Evolutionary conservation across 305 asterid genomes (phyloP), one percentile per base, ranked within the genome.

Genomic region (Stenogyne calaminthoides): DNA sequence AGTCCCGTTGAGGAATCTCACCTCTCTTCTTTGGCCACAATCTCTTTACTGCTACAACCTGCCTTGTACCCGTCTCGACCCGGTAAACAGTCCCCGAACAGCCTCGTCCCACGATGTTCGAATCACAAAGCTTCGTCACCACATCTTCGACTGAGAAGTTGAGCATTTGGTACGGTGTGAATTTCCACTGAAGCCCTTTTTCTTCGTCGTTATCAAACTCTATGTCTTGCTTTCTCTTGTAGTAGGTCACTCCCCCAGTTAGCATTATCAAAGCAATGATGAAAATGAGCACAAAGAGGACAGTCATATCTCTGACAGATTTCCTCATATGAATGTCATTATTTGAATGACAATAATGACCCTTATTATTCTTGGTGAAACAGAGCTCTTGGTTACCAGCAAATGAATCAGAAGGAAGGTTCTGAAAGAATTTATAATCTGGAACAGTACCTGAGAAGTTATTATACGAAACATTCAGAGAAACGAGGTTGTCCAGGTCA

Each of bases 141-240:
- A 89, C 82, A 15, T 89, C 96, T 64, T 84, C 77, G 20, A 89
- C 86, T 18, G 93, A 82, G 83, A 89, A 84, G 68, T 69, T 82
- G 75, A 89, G 84, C 89, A 78, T 89, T 40, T 87, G 96, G 76
- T 84, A 89, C 62, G 91, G 90, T 79, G 83, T 88, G 78, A 89
- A 76, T 63, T 81, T 82, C 93, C 93, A 88, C 2, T 72, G 74
- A 27, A 83, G 78, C 10, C 81, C 80, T 36, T 70, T 77, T 74
- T 88, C 93, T 81, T 86, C 89, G 3, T 86, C 89, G 1, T 44
- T 73, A 66, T 77, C 46, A 62, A 68, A 76, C 27, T 65, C 73
- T 15, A 47, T 68, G 49, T 76, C 73, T 25, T 59, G 78, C 11
- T 76, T 81, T 78, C 84, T 73, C 67, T 68, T 79, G 54, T 68